Evolutionary conservation across 2,329 filamentous ascomycete genomes (phyloP), one percentile per base, ranked within the genome.

Genomic region (Penicillium sp.): DNA sequence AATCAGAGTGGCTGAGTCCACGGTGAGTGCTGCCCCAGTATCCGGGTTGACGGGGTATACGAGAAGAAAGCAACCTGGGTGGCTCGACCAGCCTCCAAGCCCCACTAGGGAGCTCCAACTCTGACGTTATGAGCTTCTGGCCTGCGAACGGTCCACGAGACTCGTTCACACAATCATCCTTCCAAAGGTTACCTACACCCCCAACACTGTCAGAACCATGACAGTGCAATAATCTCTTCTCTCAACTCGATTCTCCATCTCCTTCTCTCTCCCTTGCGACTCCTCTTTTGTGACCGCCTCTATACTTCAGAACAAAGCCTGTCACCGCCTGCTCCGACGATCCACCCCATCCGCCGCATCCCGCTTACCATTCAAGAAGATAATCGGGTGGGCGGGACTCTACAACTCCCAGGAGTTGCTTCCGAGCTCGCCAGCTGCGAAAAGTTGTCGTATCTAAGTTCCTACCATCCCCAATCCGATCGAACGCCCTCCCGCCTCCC

Each of bases 321-420:
- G 37, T 57, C 54, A 58, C 56, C 56, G 56, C 45, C 56, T 35
- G 33, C 38, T 52, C 40, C 30, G 52, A 55, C 59, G 55, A 58
- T 43, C 40, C 35, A 22, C 28, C 16, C 51, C 60, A 62, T 62
- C 60, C 60, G 60, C 60, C 60, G n/a, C 42, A 37, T 62, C 52
- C 60, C 56, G 60, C 57, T 25, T 6, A 59, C 25, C 35, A 40
- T 11, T 22, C 19, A 25, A 28, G 37, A 42, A 42, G 38, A 33
- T 37, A 54, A 25, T 16, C 26, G 11, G 25, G 37, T 43, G 38
- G 11, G 16, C 28, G 30, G 37, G 38, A 13, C 38, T 54, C 40
- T 28, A 26, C 37, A 19, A 19, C 52, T 54, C 38, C 26, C 37
- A 33, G 38, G 52, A 54, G 52, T 43, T 54, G 52, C 37, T 43